Percentiles rank a stretch among this genome's conserved stretches.
Evolutionary conservation across 2,329 filamentous ascomycete genomes (phyloP).

Genomic region (Phyllosticta citribraziliensis): DNA sequence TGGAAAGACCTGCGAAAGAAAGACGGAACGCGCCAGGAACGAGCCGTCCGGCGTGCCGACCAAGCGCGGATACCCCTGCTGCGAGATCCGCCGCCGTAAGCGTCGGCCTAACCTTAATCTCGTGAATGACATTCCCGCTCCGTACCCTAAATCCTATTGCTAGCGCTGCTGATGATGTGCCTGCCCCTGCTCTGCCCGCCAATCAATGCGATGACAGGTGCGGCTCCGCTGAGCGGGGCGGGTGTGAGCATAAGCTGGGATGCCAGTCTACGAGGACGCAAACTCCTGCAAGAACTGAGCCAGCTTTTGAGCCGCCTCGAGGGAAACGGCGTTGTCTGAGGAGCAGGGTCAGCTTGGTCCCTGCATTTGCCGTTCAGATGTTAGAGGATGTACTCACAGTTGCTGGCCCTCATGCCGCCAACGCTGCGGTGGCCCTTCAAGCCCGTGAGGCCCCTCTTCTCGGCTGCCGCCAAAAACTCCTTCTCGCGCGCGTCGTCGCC

Average conservation of each 20-base stretch:
- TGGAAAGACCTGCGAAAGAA: too few species aligned
- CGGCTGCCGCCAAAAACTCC: conserved; percentile 64
- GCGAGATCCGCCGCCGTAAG: not conserved
- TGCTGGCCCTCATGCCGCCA: conserved; percentile 75
- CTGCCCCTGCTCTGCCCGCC: not conserved
- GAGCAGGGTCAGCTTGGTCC: conserved; percentile 12
- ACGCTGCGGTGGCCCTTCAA: conserved; percentile 84
- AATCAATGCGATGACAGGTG: not conserved
- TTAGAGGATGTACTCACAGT: conserved; percentile 42
- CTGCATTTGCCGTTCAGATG: not conserved
- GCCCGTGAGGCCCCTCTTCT: conserved; percentile 60
- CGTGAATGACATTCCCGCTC: not conserved
- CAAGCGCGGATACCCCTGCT: not conserved
- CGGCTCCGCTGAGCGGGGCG: too few species aligned
- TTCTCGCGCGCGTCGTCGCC: conserved; percentile 64
- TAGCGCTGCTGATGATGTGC: not conserved
- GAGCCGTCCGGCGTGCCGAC: not conserved
- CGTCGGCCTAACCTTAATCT: not conserved
- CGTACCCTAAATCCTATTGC: not conserved
- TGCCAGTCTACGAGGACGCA: conserved; percentile 22
- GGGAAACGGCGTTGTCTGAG: conserved; percentile 64
- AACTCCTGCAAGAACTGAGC: conserved; percentile 55
- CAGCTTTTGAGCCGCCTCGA: conserved; percentile 58
- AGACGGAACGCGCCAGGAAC: too few species aligned
- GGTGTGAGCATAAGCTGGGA: too few species aligned